phyloP scores from a whole-genome alignment of 225 moss, liverwort and hornwort genomes.

The Pseudisothecium myosuroides region DNA sequence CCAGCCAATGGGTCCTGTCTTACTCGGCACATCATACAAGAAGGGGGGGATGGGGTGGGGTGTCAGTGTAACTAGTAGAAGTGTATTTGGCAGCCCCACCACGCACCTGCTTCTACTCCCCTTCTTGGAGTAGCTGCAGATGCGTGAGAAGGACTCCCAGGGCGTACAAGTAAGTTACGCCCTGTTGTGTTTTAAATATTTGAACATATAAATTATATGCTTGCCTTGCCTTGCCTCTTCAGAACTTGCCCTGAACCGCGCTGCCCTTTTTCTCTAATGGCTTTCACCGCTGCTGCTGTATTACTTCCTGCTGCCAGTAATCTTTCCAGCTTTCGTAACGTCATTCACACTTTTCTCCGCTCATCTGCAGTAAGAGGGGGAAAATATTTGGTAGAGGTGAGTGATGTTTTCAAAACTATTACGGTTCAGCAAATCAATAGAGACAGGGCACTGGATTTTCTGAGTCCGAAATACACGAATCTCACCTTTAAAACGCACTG shows the following conservation, averaged over 20 bases:
- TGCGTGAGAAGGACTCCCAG: slow-evolving; percentile 40
- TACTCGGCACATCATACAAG: slow-evolving; percentile 62
- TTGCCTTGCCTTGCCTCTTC: slow-evolving; percentile 21
- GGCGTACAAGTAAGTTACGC: slow-evolving; percentile 7
- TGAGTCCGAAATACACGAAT: neutral
- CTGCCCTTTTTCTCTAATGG: neutral
- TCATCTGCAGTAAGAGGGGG: neutral
- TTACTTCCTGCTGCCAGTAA: neutral
- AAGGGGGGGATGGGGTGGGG: neutral
- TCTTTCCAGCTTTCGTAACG: slow-evolving; percentile 7
- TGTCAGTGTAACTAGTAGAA: slow-evolving; percentile 43
- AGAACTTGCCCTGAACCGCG: neutral
- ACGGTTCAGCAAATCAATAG: neutral
- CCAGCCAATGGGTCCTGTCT: slow-evolving; percentile 46
- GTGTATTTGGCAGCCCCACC: slow-evolving; percentile 47
- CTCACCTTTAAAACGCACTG: slow-evolving; percentile 85
- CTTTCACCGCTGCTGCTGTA: slow-evolving; percentile 9
- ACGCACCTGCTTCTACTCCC: slow-evolving; percentile 50
- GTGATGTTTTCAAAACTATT: neutral
- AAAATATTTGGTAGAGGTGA: neutral
- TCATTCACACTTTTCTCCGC: slow-evolving; percentile 10
- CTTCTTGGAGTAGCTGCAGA: slow-evolving; percentile 40
- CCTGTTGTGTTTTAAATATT: slow-evolving; percentile 55
- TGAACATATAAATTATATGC: slow-evolving; percentile 58
- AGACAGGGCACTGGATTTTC: neutral